These are phyloP conservation scores for Silene conica DNA, from an alignment of 148 eudicot species.

Conservation along the genomic window DNA sequence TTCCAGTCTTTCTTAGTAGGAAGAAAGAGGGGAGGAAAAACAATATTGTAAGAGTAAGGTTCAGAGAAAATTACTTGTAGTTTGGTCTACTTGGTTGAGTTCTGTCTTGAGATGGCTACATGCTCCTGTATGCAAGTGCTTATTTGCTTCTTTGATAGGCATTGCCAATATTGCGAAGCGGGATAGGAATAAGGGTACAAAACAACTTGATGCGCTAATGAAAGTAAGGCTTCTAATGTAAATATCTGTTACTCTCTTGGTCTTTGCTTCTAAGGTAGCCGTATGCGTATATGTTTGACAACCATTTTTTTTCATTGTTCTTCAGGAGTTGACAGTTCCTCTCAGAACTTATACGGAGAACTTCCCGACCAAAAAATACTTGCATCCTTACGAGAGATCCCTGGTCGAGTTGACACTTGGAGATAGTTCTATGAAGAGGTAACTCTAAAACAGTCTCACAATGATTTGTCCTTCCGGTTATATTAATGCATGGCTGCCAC, in stretches of 20 bases:
- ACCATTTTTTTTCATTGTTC: constrained; percentile 10
- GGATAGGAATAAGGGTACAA: constrained; percentile 93
- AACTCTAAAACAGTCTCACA: neutral
- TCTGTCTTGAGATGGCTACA: neutral
- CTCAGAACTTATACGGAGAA: constrained; percentile 66
- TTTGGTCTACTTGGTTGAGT: neutral
- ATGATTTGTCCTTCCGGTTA: neutral
- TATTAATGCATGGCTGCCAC: neutral
- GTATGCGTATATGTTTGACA: neutral
- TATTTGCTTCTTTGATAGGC: constrained; percentile 46
- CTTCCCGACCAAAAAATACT: constrained; percentile 62
- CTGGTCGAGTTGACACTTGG: constrained; percentile 90
- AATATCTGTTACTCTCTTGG: constrained; percentile 7
- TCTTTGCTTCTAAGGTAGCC: constrained; percentile 1
- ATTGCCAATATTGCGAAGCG: constrained; percentile 92
- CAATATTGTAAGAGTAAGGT: neutral
- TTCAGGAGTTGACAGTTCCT: constrained; percentile 87
- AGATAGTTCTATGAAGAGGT: constrained; percentile 87
- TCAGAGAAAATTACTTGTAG: neutral
- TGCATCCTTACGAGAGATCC: constrained; percentile 92
- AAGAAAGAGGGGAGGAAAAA: neutral
- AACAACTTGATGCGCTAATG: constrained; percentile 96
- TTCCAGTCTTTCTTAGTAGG: neutral
- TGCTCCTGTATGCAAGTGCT: neutral
- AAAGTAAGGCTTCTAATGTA: constrained; percentile 45